Base-by-base conservation (phyloP, 2,329 filamentous ascomycete species). In the Verticillium zaregamsianum region DNA sequence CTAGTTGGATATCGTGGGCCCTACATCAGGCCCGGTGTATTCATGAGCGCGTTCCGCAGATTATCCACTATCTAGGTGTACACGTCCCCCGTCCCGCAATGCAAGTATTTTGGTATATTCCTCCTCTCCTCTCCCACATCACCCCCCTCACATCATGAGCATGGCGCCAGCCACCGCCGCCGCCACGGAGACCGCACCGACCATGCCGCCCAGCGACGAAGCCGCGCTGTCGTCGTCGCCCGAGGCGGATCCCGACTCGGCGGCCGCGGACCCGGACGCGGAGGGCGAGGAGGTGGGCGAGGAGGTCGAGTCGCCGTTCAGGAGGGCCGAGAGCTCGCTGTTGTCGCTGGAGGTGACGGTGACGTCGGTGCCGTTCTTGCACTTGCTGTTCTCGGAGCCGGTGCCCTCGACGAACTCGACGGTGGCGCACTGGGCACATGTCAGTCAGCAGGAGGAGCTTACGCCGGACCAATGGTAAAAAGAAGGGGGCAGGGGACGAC, bases 361-460 rank as follows among this genome's bases (percentile, higher is more conserved):
- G 59, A 75, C 63, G 9, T 72, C 71, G 28, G 72, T 74, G 17
- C 72, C 69, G 69, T 79, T 79, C 28, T 65, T 72, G 71, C 76
- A 79, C 3, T 69, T 64, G 59, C 65, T 68, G 28, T 73, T 71
- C 12, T 71, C 62, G 20, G 71, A 66, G 40, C 67, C 69, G n/a
- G 71, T 66, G 63, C 77, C 77, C n/a, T 69, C 68, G 64, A 87
- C 82, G 66, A 87, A 87, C 65, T 81, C 82, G 66, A 86, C 82
- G 37, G 78, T 77, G 52, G 83, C 73, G 68, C 84, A 86, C 83
- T 86, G 59, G 4, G 7, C 35, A n/a, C 32, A 23, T 28, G 28
- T 28, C 8, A 52, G 49, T 25, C 20, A 54, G 49, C 20, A 54
- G 9, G 33, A 35, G 33, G 8, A 28, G 4, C 28, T 28, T 6